phyloP scores from a whole-genome alignment of 768 basidiomycete genomes.

The Galerina marginata region DNA sequence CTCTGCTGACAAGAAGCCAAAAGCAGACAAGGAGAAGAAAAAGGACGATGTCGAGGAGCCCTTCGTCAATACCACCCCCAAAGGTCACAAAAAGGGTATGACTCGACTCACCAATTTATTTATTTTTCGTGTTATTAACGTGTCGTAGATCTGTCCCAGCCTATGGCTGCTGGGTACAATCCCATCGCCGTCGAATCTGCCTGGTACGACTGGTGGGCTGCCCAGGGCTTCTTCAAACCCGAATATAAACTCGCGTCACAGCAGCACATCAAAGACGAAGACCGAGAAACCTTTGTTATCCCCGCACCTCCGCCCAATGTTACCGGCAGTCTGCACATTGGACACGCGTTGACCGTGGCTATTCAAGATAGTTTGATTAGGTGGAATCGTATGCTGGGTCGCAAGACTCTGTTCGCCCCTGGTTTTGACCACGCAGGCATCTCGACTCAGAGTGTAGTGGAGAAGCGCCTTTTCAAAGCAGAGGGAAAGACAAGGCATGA shows the following conservation, averaged over 20 bases:
- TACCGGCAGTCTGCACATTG: conserved; percentile 94
- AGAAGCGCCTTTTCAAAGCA: conserved; percentile 86
- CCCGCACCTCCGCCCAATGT: conserved; percentile 96
- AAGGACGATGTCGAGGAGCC: conserved; percentile 58
- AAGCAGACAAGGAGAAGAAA: conserved; percentile 76
- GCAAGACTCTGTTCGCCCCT: conserved; percentile 87
- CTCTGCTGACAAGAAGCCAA: conserved; percentile 63
- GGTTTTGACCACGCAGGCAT: conserved; percentile 99
- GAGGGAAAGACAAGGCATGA: conserved; percentile 88
- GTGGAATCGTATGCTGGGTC: conserved; percentile 98
- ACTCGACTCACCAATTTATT: conserved; percentile 9
- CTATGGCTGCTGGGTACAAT: conserved; percentile 94
- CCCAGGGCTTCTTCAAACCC: conserved; percentile 90
- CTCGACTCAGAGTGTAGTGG: conserved; percentile 97
- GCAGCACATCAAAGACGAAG: conserved; percentile 64
- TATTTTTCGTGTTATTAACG: conserved; percentile 1
- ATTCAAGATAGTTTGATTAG: conserved; percentile 90
- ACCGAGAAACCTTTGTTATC: conserved; percentile 70
- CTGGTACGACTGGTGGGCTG: conserved; percentile 99
- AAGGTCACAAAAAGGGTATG: conserved; percentile 92
- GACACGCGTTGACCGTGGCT: conserved; percentile 90
- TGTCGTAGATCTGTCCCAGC: conserved; percentile 73
- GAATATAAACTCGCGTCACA: conserved; percentile 52
- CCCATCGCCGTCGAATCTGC: conserved; percentile 93
- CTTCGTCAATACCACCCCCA: conserved; percentile 90